phyloP scores from a whole-genome alignment of 2,329 filamentous ascomycete genomes.

The Hyphodiscus sp. region DNA sequence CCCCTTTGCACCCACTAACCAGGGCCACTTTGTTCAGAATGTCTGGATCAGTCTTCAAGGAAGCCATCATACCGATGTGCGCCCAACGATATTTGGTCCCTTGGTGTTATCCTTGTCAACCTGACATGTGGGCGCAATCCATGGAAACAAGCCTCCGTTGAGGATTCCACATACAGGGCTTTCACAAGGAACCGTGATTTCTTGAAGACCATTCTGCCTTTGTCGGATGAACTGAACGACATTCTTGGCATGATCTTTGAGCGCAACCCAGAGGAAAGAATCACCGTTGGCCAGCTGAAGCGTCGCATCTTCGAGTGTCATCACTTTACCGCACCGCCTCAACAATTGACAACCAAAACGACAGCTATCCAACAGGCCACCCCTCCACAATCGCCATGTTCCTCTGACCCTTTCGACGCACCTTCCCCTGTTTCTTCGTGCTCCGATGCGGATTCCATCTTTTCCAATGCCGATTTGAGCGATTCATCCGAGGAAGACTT shows the following conservation, averaged over 20 bases:
- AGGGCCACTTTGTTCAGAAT: slow-evolving; percentile 56
- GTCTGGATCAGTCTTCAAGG: slow-evolving; percentile 69
- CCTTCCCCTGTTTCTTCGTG: neutral
- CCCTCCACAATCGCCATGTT: slow-evolving; percentile 10
- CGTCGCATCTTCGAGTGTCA: slow-evolving; percentile 66
- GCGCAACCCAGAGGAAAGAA: slow-evolving; percentile 73
- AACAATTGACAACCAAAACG: neutral
- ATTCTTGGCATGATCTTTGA: slow-evolving; percentile 87
- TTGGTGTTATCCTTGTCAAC: slow-evolving; percentile 98
- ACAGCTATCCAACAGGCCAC: slow-evolving; percentile 8
- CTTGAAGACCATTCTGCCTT: slow-evolving; percentile 82
- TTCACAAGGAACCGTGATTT: slow-evolving; percentile 82
- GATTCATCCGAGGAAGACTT: neutral
- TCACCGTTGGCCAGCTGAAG: slow-evolving; percentile 73
- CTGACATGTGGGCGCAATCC: slow-evolving; percentile 96
- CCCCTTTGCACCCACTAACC: slow-evolving; percentile 21
- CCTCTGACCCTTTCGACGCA: neutral
- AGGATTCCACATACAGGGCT: slow-evolving; percentile 92
- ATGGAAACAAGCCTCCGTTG: slow-evolving; percentile 91
- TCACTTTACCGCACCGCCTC: slow-evolving; percentile 22
- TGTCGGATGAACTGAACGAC: slow-evolving; percentile 82
- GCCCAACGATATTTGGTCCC: slow-evolving; percentile 94
- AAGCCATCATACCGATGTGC: slow-evolving; percentile 80
- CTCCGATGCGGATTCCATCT: neutral
- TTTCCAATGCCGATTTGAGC: neutral